phyloP scores from a whole-genome alignment of 805 yeast genomes.

The Kuraishia capsulata region DNA sequence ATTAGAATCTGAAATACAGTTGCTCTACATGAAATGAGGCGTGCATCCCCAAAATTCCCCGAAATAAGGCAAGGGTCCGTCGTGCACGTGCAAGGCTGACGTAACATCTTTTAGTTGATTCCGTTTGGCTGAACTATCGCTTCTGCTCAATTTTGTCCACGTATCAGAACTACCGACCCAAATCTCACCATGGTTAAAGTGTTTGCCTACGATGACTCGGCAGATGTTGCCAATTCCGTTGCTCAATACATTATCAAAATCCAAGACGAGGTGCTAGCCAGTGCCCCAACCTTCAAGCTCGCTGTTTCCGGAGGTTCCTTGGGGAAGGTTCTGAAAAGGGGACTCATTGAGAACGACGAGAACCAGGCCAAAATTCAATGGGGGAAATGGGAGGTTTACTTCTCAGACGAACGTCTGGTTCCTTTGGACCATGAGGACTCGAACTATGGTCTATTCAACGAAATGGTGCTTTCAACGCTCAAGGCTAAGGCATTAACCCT shows the following conservation, averaged over 20 bases:
- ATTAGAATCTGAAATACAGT: background rate
- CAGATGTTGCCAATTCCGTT: slow-evolving; percentile 55
- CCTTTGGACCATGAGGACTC: slow-evolving; percentile 77
- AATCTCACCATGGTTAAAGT: slow-evolving; percentile 17
- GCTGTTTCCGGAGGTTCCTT: slow-evolving; percentile 92
- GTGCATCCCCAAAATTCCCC: too few relatives aligned
- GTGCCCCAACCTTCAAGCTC: slow-evolving; percentile 43
- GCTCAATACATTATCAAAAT: slow-evolving; percentile 51
- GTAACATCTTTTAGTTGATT: too few relatives aligned
- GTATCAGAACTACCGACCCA: too few relatives aligned
- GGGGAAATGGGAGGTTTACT: slow-evolving; percentile 73
- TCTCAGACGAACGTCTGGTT: slow-evolving; percentile 87
- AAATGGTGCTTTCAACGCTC: slow-evolving; percentile 45
- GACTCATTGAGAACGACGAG: slow-evolving; percentile 50
- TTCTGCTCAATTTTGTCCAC: too few relatives aligned
- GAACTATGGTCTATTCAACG: slow-evolving; percentile 73
- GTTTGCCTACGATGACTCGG: slow-evolving; percentile 42
- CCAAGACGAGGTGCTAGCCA: slow-evolving; percentile 52
- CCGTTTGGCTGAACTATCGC: too few relatives aligned
- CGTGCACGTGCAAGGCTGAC: too few relatives aligned
- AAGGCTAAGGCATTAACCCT: slow-evolving; percentile 27
- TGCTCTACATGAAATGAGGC: background rate
- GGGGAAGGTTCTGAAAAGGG: slow-evolving; percentile 61
- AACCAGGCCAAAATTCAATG: slow-evolving; percentile 42
- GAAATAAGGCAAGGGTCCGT: background rate